phyloP scores from a whole-genome alignment of 495 filamentous ascomycete genomes.

The Hyaloscypha bicolor region DNA sequence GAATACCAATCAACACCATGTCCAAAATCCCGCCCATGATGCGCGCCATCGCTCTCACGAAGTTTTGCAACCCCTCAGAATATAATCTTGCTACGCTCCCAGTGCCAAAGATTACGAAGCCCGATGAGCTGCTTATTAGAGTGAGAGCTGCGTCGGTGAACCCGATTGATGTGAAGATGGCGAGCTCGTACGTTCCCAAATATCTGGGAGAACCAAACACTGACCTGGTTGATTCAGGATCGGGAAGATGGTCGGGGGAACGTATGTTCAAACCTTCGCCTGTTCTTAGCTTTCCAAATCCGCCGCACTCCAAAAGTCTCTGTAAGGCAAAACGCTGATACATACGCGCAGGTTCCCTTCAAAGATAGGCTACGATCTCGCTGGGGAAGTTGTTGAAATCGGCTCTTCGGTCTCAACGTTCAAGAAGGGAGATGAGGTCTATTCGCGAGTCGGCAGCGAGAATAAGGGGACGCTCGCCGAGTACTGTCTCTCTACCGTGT shows the following conservation, averaged over 20 bases:
- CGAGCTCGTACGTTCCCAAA: conserved; percentile 28
- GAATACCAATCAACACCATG: conserved; percentile 11
- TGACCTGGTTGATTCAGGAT: conserved; percentile 2
- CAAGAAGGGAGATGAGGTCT: conserved; percentile 55
- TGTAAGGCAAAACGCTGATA: background rate
- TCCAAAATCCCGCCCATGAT: conserved; percentile 40
- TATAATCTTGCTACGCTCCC: conserved; percentile 49
- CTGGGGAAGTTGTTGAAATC: conserved; percentile 49
- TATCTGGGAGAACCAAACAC: background rate
- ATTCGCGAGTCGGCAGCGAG: conserved; percentile 35
- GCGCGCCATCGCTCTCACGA: conserved; percentile 47
- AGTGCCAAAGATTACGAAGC: conserved; percentile 41
- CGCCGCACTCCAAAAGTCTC: too few species aligned
- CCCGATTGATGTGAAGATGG: conserved; percentile 53
- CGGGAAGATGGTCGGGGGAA: conserved; percentile 32
- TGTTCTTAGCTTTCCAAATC: background rate
- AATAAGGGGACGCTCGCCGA: conserved; percentile 40
- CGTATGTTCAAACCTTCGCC: conserved; percentile 29
- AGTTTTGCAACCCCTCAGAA: conserved; percentile 43
- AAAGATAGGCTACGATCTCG: conserved; percentile 46
- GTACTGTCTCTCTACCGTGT: conserved; percentile 38
- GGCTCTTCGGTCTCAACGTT: conserved; percentile 46
- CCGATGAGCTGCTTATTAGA: conserved; percentile 52
- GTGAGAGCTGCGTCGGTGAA: conserved; percentile 52
- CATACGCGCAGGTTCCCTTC: conserved; percentile 40